phyloP scores from a whole-genome alignment of 129 eudicot genomes.

The Silybum marianum region DNA sequence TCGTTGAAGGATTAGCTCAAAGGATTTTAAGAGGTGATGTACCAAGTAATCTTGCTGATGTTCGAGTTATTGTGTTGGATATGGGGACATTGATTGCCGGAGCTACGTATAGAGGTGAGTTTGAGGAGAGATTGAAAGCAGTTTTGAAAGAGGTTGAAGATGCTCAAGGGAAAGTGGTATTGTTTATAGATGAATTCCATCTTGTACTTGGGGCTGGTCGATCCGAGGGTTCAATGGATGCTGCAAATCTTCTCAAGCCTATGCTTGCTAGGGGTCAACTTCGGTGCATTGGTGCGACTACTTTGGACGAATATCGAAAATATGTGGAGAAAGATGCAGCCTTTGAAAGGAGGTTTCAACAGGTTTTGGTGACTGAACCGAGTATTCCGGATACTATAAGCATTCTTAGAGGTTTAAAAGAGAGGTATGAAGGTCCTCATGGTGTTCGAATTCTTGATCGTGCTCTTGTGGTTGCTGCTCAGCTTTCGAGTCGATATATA shows the following conservation, averaged over 20 bases:
- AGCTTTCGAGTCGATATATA: constrained; percentile 77
- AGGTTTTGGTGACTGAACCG: constrained; percentile 95
- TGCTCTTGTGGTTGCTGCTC: constrained; percentile 87
- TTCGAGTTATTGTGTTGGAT: constrained; percentile 76
- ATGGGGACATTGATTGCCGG: constrained; percentile 97
- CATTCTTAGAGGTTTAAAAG: constrained; percentile 90
- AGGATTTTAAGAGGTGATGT: constrained; percentile 89
- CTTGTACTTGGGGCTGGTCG: constrained; percentile 92
- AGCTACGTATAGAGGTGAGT: constrained; percentile 89
- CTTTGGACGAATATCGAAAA: constrained; percentile 85
- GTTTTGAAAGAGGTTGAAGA: constrained; percentile 96
- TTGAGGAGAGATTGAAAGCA: constrained; percentile 85
- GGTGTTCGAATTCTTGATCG: constrained; percentile 97
- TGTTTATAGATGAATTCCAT: constrained; percentile 90
- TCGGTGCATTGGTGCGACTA: constrained; percentile 93
- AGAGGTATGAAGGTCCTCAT: constrained; percentile 94
- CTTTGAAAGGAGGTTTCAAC: constrained; percentile 94
- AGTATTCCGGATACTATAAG: constrained; percentile 75
- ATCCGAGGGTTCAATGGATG: constrained; percentile 96
- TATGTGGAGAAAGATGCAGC: constrained; percentile 99
- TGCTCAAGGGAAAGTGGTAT: constrained; percentile 87
- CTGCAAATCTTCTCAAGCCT: constrained; percentile 87
- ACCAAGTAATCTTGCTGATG: constrained; percentile 86
- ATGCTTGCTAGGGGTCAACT: constrained; percentile 98
- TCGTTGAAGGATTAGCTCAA: constrained; percentile 95